A percentile compares a stretch with the other conserved stretches of the same genome.
These are phyloP conservation scores for Globisporangium parvum DNA, from an alignment of 352 stramenopile genomes.

Conservation along the genomic window DNA sequence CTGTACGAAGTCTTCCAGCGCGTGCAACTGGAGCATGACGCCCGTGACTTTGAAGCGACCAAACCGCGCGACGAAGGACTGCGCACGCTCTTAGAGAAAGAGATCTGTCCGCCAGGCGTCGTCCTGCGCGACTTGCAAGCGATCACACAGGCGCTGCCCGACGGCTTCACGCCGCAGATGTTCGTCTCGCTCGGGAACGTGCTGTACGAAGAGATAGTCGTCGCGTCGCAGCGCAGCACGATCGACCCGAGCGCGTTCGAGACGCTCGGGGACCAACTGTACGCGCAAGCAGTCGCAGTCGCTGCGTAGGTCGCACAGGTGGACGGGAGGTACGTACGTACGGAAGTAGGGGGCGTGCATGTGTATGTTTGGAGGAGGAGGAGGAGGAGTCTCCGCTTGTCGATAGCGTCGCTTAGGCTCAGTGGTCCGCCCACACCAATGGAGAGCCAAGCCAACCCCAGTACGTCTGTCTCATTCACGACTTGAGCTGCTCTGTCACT, in stretches of 20 bases:
- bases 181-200: slow-evolving; percentile 62
- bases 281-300: slow-evolving; percentile 44
- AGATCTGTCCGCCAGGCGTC: slow-evolving; percentile 25
- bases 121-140: slow-evolving; percentile 47
- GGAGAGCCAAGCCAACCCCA: no score
- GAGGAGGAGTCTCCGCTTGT: background rate
- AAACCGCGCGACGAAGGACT: slow-evolving; percentile 36
- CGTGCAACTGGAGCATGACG: slow-evolving; percentile 22
- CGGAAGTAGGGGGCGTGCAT: background rate
- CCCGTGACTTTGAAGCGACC: slow-evolving; percentile 15
- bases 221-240: slow-evolving; percentile 29
- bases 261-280: slow-evolving; percentile 46
- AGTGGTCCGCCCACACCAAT: no score
- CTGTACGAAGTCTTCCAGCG: slow-evolving; percentile 59
- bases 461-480: no score
- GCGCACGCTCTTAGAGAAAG: slow-evolving; percentile 37
- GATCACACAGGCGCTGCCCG: slow-evolving; percentile 40
- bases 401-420: background rate
- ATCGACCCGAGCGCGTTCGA: slow-evolving; percentile 48
- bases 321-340: background rate
- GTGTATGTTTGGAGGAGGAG: background rate
- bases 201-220: slow-evolving; percentile 63
- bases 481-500: background rate
- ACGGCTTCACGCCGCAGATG: slow-evolving; percentile 69
- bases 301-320: slow-evolving; percentile 20